Base-by-base conservation (phyloP, 1,139 yeast species). In the Blastobotrys raffinosifermentans region DNA sequence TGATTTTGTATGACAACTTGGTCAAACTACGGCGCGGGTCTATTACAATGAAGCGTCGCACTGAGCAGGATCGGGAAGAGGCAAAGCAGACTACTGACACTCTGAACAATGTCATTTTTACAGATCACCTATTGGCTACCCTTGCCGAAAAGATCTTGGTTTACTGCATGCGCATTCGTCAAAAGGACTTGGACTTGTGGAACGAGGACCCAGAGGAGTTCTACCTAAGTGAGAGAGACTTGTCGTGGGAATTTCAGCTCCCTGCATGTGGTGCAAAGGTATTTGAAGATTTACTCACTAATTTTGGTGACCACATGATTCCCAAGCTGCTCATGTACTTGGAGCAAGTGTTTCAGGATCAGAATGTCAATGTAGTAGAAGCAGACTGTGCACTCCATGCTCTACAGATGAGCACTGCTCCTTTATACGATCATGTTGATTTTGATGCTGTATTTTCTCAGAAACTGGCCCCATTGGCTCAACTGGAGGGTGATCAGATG, bases 191-290 rank as follows among this genome's bases (percentile, higher is more conserved):
- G 34, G 94, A 83, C 49, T 66, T 75, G 32, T 91, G 97, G 97
- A 60, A 68, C 10, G 60, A 73, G 22, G 95, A 86, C 43, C 96
- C 97, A 0, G 97, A 87, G 58, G 96, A 85, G 54, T 91, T 94
- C 86, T 77, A 85, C 22, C 78, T 78, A 46, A 94, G 84, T 54
- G 94, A 87, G 49, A 65, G 80, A 40, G 73, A 80, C 29, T 69
- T 77, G 5, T 79, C 84, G 50, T 86, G 86, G 77, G 96, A 89
- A 54, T 86, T 68, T 54, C 91, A 85, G 53, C 70, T 87, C 4
- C 69, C 95, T 37, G 89, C 94, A 2, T 85, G 96, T 58, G 87
- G 95, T 0, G 96, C 87, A 49, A 77, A 80, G 50, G 77, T 86
- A 48, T 89, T 79, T 54, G 85, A 80, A 45, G 94, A 84, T 53